Evolutionary conservation across 768 basidiomycete genomes (phyloP), one percentile per base, ranked within the genome.

Genomic region (Omphalotus guepiniiformis): DNA sequence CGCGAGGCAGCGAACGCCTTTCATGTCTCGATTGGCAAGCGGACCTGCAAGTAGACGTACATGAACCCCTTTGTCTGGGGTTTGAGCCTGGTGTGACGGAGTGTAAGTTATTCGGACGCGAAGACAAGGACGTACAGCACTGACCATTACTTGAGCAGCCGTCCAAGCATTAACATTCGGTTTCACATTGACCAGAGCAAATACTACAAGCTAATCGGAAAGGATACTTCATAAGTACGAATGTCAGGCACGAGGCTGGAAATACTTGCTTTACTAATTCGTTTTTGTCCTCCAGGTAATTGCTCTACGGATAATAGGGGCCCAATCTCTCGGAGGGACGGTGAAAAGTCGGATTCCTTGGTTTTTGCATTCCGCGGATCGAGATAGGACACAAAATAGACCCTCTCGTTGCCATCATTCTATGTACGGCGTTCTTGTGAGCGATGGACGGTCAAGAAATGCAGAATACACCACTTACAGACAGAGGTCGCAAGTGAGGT

Each of bases 381-480:
- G 9, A 42, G 15, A 21, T 42, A 42, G 2, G 41, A 42, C 19
- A 42, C 41, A 16, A 25, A 42, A 18, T 42, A 42, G 9, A 42
- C 41, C 13, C 41, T 16, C 22, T 42, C 41, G n/a, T n/a, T n/a
- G n/a, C n/a, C n/a, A n/a, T 29, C 27, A 29, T 29, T 42, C 41
- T 6, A 29, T 29, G 8, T 26, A 19, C 41, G 27, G 27, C 6
- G 22, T 16, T 6, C 8, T 21, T n/a, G 37, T 39, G 11, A 39
- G 39, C 9, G 23, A 2, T 13, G 28, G 39, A 22, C n/a, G n/a
- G n/a, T 21, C 6, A 39, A 22, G 9, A 39, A 3, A 39, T 21
- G 6, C 39, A 25, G 38, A 16, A 26, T 23, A 9, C 18, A 4
- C 5, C 15, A 27, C 23, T 16, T 42, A 42, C 41, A 8, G 27